phyloP scores from a whole-genome alignment of 2,329 filamentous ascomycete genomes.

The Fusarium tjaetaba region DNA sequence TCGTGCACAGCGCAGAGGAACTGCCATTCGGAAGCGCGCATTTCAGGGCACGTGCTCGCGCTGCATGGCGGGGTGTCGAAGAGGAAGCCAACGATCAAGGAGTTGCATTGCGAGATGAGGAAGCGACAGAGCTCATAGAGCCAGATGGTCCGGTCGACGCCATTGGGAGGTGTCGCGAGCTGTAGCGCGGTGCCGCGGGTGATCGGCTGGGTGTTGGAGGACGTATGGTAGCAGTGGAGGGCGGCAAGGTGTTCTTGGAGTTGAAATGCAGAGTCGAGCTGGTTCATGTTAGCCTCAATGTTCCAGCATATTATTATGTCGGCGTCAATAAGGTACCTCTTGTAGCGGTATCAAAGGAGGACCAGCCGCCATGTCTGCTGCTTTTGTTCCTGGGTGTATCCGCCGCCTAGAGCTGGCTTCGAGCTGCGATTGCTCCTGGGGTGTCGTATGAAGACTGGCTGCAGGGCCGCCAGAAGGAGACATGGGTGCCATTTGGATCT shows the following conservation, averaged over 20 bases:
- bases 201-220: conserved; percentile 74
- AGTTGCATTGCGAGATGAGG: conserved; percentile 93
- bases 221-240: conserved; percentile 83
- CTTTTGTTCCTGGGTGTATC: conserved; percentile 91
- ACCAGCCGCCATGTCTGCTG: conserved; percentile 91
- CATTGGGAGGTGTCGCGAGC: conserved; percentile 81
- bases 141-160: conserved; percentile 89
- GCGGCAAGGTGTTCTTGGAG: conserved; percentile 97
- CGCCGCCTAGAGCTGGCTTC: conserved; percentile 82
- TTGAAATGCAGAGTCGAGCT: conserved; percentile 98
- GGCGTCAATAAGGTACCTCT: conserved; percentile 66
- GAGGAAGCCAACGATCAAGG: conserved; percentile 90
- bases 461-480: conserved; percentile 72
- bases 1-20: conserved; percentile 98
- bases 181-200: conserved; percentile 78
- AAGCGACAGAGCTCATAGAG: conserved; percentile 98
- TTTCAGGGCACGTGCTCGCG: conserved; percentile 89
- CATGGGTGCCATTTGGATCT: conserved; percentile 87
- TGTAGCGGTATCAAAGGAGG: conserved; percentile 87
- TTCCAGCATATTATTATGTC: not conserved
- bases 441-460: conserved; percentile 66
- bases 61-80: conserved; percentile 92
- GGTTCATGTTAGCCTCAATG: conserved; percentile 30
- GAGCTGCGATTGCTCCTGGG: conserved; percentile 70
- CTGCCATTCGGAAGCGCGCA: conserved; percentile 99